A percentile compares a stretch with the other conserved stretches of the same genome.
phyloP scores from a whole-genome alignment of 805 yeast genomes.

The Candida sakaeoensis region DNA sequence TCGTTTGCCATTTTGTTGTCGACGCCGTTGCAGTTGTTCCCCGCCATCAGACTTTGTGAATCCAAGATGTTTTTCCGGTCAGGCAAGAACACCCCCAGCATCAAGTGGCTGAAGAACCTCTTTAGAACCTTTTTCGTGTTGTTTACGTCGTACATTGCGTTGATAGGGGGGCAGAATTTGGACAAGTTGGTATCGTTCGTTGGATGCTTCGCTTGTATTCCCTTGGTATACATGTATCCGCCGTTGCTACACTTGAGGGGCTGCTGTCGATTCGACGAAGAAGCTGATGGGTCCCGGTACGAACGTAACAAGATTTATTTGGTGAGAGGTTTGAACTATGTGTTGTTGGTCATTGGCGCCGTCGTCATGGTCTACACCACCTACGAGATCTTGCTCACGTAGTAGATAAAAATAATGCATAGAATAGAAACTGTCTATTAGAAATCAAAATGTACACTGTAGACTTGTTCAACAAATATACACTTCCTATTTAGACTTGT shows the following conservation, averaged over 20 bases:
- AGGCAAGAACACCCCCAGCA: slow-evolving; percentile 50
- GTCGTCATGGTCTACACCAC: slow-evolving; percentile 67
- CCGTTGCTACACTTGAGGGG: slow-evolving; percentile 68
- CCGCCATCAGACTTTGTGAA: slow-evolving; percentile 73
- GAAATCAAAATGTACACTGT: no score
- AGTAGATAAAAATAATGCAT: no score
- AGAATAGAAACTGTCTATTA: no score
- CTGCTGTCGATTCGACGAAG: slow-evolving; percentile 40
- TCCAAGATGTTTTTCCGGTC: slow-evolving; percentile 52
- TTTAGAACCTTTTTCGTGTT: slow-evolving; percentile 54
- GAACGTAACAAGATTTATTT: slow-evolving; percentile 29
- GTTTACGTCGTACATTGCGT: slow-evolving; percentile 55
- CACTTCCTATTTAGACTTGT: no score
- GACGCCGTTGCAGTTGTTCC: slow-evolving; percentile 78
- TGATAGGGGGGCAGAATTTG: slow-evolving; percentile 63
- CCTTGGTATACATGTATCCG: slow-evolving; percentile 82
- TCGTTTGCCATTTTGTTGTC: slow-evolving; percentile 72
- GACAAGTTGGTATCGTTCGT: slow-evolving; percentile 76
- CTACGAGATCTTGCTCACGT: slow-evolving; percentile 48
- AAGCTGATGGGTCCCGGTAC: slow-evolving; percentile 12
- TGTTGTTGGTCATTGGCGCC: slow-evolving; percentile 53
- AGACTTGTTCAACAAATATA: no score
- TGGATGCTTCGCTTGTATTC: slow-evolving; percentile 83
- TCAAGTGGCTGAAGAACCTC: slow-evolving; percentile 67
- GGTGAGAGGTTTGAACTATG: slow-evolving; percentile 44